These are phyloP conservation scores for Aspergillus proliferans DNA, from an alignment of 2,329 filamentous ascomycete species.

Conservation along the genomic window DNA sequence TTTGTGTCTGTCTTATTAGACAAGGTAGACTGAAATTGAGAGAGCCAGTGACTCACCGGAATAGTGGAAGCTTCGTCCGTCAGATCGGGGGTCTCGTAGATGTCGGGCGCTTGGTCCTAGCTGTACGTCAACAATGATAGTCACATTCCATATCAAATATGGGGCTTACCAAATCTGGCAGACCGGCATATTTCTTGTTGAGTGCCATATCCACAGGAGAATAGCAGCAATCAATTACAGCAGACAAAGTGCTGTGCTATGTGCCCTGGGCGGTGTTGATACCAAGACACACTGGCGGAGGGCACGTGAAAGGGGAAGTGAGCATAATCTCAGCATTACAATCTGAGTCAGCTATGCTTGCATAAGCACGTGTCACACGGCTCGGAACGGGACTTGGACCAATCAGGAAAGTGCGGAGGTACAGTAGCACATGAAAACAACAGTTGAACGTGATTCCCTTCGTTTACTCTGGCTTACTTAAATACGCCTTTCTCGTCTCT, in stretches of 20 bases:
- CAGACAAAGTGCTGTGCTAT: no score
- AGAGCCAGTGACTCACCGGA: slow-evolving; percentile 50
- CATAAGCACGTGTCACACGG: slow-evolving; percentile 2
- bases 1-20: slow-evolving; percentile 34
- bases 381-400: background rate
- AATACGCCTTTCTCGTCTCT: background rate
- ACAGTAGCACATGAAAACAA: background rate
- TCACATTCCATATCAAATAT: background rate
- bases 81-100: slow-evolving; percentile 92
- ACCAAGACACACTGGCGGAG: background rate
- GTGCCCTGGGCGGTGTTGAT: background rate
- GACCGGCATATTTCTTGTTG: slow-evolving; percentile 72
- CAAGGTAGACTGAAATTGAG: background rate
- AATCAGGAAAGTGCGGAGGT: background rate
- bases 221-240: background rate
- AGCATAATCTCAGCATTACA: background rate
- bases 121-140: background rate
- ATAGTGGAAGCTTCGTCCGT: slow-evolving; percentile 84
- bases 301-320: background rate
- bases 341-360: background rate
- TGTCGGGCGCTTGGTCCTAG: slow-evolving; percentile 84
- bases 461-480: background rate
- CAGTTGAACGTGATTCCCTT: background rate
- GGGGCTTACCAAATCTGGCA: slow-evolving; percentile 66
- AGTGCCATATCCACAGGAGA: slow-evolving; percentile 54